Conservation (phyloP, 108 stramenopile genomes). For the Parmales sp. region DNA sequence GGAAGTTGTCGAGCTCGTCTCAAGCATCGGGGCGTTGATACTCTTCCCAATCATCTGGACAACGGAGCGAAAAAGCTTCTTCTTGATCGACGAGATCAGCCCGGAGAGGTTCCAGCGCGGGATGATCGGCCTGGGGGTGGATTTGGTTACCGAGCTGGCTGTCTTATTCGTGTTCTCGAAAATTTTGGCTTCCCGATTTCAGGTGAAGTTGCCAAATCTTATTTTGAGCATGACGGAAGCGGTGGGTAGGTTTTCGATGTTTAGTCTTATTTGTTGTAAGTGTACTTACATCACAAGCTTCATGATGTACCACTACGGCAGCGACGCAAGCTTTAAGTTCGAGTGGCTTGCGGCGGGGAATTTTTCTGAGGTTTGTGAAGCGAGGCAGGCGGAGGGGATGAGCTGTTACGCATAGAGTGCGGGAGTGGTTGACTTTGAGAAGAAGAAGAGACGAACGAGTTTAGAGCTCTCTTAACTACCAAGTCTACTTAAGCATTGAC, state of each 20-base stretch:
- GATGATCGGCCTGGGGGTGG: conserved; percentile 2
- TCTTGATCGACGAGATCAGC: conserved; percentile 9
- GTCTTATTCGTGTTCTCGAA: conserved; percentile 1
- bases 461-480: too few relatives aligned
- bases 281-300: not conserved
- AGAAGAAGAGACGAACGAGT: too few relatives aligned
- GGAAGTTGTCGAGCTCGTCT: not conserved
- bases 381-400: conserved; percentile 1
- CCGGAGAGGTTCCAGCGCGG: not conserved
- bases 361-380: not conserved
- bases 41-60: conserved; percentile 10
- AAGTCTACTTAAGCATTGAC: too few relatives aligned
- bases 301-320: conserved; percentile 10
- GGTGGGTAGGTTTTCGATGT: not conserved
- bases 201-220: conserved; percentile 1
- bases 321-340: conserved; percentile 9
- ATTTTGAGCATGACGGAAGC: not conserved
- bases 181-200: not conserved
- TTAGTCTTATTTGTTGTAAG: not conserved
- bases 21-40: not conserved
- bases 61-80: conserved; percentile 3
- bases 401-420: conserved; percentile 1
- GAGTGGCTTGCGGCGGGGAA: not conserved
- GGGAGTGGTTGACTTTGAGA: too few relatives aligned
- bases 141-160: not conserved